Evolutionary conservation across 768 basidiomycete genomes (phyloP).

Genomic region (Ramaria rubella): DNA sequence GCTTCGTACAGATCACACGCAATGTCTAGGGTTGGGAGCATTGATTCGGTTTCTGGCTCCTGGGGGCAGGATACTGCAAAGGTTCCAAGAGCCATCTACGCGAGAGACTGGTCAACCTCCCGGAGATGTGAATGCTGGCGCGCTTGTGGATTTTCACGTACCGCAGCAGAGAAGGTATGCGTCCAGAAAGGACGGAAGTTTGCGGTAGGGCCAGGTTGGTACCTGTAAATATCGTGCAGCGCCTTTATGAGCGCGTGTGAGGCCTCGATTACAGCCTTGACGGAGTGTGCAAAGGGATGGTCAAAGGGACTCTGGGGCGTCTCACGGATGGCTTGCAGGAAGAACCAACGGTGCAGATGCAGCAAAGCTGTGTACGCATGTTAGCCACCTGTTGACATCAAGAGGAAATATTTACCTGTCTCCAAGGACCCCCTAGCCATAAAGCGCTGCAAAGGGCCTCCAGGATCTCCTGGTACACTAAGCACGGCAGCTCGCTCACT

Average conservation of each 20-base stretch:
- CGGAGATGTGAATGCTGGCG: neutral
- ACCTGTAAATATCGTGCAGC: neutral
- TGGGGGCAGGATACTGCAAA: conserved; percentile 2
- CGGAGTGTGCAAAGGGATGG: conserved; percentile 3
- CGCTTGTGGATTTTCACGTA: too few relatives aligned
- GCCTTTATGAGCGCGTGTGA: neutral
- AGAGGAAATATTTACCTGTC: neutral
- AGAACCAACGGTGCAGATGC: conserved; percentile 10
- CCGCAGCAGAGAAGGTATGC: conserved; percentile 4
- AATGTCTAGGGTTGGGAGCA: neutral
- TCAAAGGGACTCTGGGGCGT: conserved; percentile 3
- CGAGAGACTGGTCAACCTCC: neutral
- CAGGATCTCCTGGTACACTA: neutral
- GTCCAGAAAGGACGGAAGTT: conserved; percentile 1
- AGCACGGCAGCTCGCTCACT: neutral
- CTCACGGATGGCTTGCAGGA: conserved; percentile 1
- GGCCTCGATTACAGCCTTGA: neutral
- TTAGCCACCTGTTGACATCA: neutral
- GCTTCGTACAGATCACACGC: neutral
- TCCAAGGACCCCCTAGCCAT: conserved; percentile 1
- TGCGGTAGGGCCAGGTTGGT: neutral
- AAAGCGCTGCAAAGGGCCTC: neutral
- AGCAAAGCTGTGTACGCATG: neutral
- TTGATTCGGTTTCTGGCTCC: neutral
- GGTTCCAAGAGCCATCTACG: conserved; percentile 5